Base-by-base conservation (phyloP, 1,139 yeast species). In the Hansenula sp. region DNA sequence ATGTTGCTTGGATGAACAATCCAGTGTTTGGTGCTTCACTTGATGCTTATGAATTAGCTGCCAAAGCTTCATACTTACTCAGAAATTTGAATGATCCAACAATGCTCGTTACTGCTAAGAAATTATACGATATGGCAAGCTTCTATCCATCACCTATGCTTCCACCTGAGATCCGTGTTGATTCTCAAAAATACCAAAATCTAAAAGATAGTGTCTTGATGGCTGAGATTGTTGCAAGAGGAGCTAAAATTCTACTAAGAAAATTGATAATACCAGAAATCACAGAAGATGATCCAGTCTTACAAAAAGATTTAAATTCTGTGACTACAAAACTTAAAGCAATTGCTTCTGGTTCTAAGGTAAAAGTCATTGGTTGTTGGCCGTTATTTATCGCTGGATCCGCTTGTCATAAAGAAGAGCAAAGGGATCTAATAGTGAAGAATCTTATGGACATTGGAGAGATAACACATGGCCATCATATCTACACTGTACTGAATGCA, bases 51-150 rank as follows among this genome's bases (percentile, higher is more conserved):
- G 75, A 70, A 42, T 52, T 66, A 10, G 52, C 62, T 11, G 65
- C 71, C 18, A 71, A 72, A 44, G 55, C 68, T 3, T 56, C 68
- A 0, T 71, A 70, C 64, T 43, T 71, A 27, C 44, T 66, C 17
- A 50, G 71, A 30, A 50, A 58, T 12, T 22, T 46, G 32, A 39
- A 50, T 5, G 48, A 48, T 28, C 46, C 46, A 4, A 24, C 36
- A 32, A 39, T 42, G 4, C n/a, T 29, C 2, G 28, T 21, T 2
- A 31, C 34, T 21, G 56, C 55, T 4, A 29, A 36, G 19, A 43
- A 38, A 19, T 33, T 53, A 16, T 38, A 44, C 13, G 53, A 51
- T 12, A 36, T 46, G 36, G 51, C 51, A 7, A 41, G 36, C 6
- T 48, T 35, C 34, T 39, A 39, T 19, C 46, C 52, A 14, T 24